Evolutionary conservation across 768 basidiomycete species (phyloP), one percentile per base, ranked within the genome.

Genomic region (Mycena kentingensis): DNA sequence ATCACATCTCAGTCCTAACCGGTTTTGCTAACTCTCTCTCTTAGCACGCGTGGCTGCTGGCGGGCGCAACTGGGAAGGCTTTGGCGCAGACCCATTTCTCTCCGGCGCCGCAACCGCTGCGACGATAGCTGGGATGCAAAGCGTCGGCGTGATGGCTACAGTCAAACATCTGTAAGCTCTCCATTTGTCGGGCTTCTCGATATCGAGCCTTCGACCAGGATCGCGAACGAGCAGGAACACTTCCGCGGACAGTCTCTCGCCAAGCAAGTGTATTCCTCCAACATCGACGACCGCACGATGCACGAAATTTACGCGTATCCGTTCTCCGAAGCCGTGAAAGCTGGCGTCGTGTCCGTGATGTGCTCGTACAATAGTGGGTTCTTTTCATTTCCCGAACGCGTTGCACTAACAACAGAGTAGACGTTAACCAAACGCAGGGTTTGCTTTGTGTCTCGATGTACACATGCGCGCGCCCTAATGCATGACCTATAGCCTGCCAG

Each of bases 61-160:
- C 2, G 79, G 79, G 0, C 64, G 79, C 18, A 74, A 76, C 46
- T 80, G 77, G 76, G 79, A 80, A 67, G 76, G 77, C 57, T 73
- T 71, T 36, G 73, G 75, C 26, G 71, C 58, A 4, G 77, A 77
- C 60, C 76, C 77, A 1, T 78, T 71, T 61, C 60, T 78, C 1
- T 49, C 66, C 27, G 78, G 78, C 25, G 73, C 67, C 22, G 71
- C 71, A 5, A 65, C 74, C 0, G 70, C 69, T 37, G 67, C 69
- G 50, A 74, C 73, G 15, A 66, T 78, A 37, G 51, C 60, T 19
- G 76, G 77, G 0, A 64, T 76, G 35, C 75, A 77, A 53, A 25
- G 43, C 25, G 50, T 52, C 10, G 74, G 75, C 21, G 72, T 77
- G 10, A 74, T 73, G 36, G 70, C 75, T 3, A 67, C 65, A 24